A percentile compares a stretch with the other conserved stretches of the same genome.
phyloP scores from a whole-genome alignment of 2,329 filamentous ascomycete species.

The Ramularia collo-cygni region DNA sequence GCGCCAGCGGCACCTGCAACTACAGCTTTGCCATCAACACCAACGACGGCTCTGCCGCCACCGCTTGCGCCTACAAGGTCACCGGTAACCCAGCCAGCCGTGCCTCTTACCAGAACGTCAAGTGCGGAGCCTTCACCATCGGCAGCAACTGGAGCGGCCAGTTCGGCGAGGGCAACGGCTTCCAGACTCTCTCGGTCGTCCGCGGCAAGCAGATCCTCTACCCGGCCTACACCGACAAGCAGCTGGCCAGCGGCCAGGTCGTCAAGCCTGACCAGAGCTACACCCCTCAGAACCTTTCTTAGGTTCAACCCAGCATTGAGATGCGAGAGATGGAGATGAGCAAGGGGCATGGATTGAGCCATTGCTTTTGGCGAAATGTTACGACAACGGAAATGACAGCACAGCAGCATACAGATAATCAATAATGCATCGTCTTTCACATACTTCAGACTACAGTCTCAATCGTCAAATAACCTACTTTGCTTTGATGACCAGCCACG shows the following conservation, averaged over 20 bases:
- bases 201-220: constrained; percentile 15
- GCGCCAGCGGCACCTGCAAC: constrained; percentile 11
- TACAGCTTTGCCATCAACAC: constrained; percentile 18
- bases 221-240: constrained; percentile 17
- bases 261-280: constrained; percentile 22
- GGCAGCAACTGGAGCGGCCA: constrained; percentile 16
- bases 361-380: no score
- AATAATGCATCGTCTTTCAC: no score
- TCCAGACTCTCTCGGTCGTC: constrained; percentile 16
- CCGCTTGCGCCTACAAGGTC: constrained; percentile 14
- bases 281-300: constrained; percentile 18
- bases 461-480: no score
- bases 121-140: constrained; percentile 17
- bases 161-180: constrained; percentile 16
- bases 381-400: no score
- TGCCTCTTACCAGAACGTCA: constrained; percentile 12
- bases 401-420: no score
- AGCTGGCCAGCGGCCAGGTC: constrained; percentile 12
- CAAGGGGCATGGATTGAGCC: no score
- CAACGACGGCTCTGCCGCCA: constrained; percentile 11
- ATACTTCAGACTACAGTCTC: no score
- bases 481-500: no score
- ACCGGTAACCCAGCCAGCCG: constrained; percentile 13
- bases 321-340: no score
- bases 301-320: no score